A percentile compares a stretch with the other conserved stretches of the same genome.
These are phyloP conservation scores for Arachis monticola DNA, from an alignment of 331 rosid species.

Conservation along the genomic window DNA sequence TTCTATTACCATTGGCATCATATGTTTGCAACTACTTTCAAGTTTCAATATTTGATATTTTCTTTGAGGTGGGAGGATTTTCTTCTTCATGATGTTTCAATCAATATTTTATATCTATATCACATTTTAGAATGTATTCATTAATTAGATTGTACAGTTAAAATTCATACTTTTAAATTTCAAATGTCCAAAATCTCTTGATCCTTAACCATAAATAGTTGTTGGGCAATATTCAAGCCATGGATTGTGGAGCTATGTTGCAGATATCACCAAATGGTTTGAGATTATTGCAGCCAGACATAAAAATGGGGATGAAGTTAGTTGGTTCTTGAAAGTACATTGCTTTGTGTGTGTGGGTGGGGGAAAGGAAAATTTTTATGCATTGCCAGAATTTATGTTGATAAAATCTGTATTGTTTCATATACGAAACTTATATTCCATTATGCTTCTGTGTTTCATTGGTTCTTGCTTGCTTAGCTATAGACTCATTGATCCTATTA, in stretches of 20 bases:
- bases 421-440: background rate
- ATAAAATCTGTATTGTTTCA: conserved; percentile 7
- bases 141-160: conserved; percentile 18
- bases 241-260: conserved; percentile 60
- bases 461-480: conserved; percentile 16
- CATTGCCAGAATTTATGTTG: conserved; percentile 1
- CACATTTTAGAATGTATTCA: conserved; percentile 4
- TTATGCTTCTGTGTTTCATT: conserved; percentile 12
- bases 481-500: too few relatives aligned
- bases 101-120: conserved; percentile 21
- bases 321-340: conserved; percentile 38
- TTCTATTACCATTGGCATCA: conserved; percentile 1
- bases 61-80: background rate
- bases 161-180: background rate
- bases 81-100: conserved; percentile 1
- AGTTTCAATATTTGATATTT: conserved; percentile 13
- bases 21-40: conserved; percentile 9
- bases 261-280: conserved; percentile 54
- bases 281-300: conserved; percentile 48
- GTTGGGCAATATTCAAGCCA: conserved; percentile 38
- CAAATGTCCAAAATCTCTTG: conserved; percentile 8
- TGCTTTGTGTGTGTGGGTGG: conserved; percentile 4
- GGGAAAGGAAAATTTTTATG: conserved; percentile 23
- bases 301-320: conserved; percentile 44
- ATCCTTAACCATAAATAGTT: conserved; percentile 57